A percentile compares a stretch with the other conserved stretches of the same genome.
Evolutionary conservation across 805 yeast genomes (phyloP).

Genomic region (Metschnikowia dekortorum): DNA sequence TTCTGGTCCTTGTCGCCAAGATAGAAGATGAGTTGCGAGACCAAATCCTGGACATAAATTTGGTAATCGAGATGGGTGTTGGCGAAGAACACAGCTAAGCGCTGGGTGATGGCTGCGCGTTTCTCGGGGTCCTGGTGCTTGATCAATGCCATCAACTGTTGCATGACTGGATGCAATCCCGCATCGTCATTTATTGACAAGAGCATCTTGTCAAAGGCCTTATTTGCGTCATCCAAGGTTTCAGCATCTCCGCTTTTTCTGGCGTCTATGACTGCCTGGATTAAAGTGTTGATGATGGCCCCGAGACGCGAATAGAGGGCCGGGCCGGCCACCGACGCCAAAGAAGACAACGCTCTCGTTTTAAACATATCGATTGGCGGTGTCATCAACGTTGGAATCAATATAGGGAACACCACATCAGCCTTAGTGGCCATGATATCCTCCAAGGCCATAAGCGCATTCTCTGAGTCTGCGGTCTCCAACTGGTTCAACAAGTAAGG

Average conservation of each 20-base stretch:
- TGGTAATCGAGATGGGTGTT: constrained; percentile 65
- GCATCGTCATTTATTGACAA: constrained; percentile 69
- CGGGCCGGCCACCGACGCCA: constrained; percentile 86
- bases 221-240: constrained; percentile 39
- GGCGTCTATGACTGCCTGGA: constrained; percentile 50
- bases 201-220: constrained; percentile 65
- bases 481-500: constrained; percentile 77
- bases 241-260: constrained; percentile 30
- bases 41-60: constrained; percentile 70
- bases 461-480: constrained; percentile 54
- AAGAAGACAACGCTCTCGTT: constrained; percentile 81
- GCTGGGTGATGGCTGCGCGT: constrained; percentile 59
- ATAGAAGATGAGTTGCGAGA: constrained; percentile 61
- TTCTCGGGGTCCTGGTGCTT: constrained; percentile 68
- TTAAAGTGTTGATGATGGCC: constrained; percentile 67
- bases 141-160: constrained; percentile 69
- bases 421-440: constrained; percentile 90
- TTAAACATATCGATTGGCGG: constrained; percentile 81
- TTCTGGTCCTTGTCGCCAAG: constrained; percentile 65
- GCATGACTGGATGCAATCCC: constrained; percentile 81
- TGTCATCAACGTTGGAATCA: constrained; percentile 76
- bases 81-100: constrained; percentile 69
- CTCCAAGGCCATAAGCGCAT: constrained; percentile 81
- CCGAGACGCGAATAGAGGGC: constrained; percentile 72
- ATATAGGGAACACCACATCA: constrained; percentile 87